Evolutionary conservation across 495 filamentous ascomycete species (phyloP).

Genomic region (Daldinia concentrica): DNA sequence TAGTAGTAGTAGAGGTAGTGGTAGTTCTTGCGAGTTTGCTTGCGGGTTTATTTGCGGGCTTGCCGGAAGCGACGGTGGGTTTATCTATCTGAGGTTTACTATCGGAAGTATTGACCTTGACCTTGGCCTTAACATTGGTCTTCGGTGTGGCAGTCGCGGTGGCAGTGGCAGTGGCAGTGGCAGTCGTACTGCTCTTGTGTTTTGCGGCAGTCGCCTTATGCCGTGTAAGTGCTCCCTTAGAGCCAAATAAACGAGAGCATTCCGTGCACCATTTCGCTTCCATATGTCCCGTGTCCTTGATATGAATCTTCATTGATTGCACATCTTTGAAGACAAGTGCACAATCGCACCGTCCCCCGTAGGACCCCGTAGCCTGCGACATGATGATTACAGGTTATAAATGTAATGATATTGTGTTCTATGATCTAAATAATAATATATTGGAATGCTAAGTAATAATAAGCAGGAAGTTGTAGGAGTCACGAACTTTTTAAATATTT

Average conservation of each 20-base stretch:
- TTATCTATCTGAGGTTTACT: neutral
- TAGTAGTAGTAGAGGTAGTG: neutral
- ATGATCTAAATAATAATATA: neutral
- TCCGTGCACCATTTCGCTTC: slow-evolving; percentile 19
- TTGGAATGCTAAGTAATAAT: neutral
- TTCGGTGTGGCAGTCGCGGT: neutral
- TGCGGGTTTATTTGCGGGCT: neutral
- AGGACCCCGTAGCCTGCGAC: neutral
- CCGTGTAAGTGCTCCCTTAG: slow-evolving; percentile 5
- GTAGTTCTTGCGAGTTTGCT: neutral
- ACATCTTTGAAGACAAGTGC: slow-evolving; percentile 2
- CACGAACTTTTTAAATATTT: neutral
- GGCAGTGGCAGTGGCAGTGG: neutral
- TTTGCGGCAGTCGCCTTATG: slow-evolving; percentile 13
- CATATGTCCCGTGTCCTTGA: slow-evolving; percentile 27
- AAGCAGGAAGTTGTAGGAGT: neutral
- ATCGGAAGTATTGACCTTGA: neutral
- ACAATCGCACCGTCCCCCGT: slow-evolving; percentile 23
- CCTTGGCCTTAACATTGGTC: too few species aligned
- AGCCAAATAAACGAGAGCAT: slow-evolving; percentile 6
- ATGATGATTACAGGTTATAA: neutral
- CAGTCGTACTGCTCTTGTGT: slow-evolving; percentile 6
- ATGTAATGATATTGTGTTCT: neutral
- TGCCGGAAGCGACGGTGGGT: neutral
- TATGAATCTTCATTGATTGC: slow-evolving; percentile 1